Conservation (phyloP, 1,284 basidiomycete genomes). For the Pseudozyma tsukubaensis region DNA sequence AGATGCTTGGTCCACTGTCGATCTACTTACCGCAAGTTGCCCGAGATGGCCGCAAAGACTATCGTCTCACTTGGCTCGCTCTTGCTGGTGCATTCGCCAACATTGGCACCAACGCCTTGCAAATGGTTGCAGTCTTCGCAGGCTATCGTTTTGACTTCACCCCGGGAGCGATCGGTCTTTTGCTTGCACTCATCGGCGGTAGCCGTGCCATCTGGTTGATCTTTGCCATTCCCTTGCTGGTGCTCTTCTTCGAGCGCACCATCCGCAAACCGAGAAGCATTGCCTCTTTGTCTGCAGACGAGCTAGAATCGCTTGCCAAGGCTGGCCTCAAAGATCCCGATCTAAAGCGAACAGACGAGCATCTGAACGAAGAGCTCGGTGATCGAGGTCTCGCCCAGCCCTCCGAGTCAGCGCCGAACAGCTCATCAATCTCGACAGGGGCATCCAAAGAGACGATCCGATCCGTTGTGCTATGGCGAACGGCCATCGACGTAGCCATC, state of each 20-base stretch:
- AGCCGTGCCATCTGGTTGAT: constrained; percentile 42
- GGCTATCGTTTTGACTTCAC: constrained; percentile 50
- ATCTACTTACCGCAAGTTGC: constrained; percentile 39
- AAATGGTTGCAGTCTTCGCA: constrained; percentile 41
- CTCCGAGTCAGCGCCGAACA: background rate
- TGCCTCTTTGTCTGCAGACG: constrained; percentile 13
- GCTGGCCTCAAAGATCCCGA: constrained; percentile 39
- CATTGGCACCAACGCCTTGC: constrained; percentile 39
- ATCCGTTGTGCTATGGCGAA: constrained; percentile 34
- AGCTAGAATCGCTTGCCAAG: constrained; percentile 35
- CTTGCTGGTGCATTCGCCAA: constrained; percentile 40
- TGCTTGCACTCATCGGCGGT: constrained; percentile 38
- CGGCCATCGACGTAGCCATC: constrained; percentile 33
- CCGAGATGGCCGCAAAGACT: constrained; percentile 35
- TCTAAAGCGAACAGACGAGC: constrained; percentile 14
- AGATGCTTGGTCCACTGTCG: constrained; percentile 35
- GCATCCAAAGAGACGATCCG: constrained; percentile 7
- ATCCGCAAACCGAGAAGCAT: constrained; percentile 28
- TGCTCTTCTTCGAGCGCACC: constrained; percentile 33
- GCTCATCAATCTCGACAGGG: background rate
- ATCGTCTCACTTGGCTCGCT: constrained; percentile 42
- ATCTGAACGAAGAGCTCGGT: constrained; percentile 6
- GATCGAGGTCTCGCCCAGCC: constrained; percentile 9
- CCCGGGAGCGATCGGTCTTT: constrained; percentile 39
- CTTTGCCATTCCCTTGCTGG: constrained; percentile 40